Evolutionary conservation across 345 rosid genomes (phyloP), one percentile per base, ranked within the genome.

Genomic region (Eutrema heterophyllum): DNA sequence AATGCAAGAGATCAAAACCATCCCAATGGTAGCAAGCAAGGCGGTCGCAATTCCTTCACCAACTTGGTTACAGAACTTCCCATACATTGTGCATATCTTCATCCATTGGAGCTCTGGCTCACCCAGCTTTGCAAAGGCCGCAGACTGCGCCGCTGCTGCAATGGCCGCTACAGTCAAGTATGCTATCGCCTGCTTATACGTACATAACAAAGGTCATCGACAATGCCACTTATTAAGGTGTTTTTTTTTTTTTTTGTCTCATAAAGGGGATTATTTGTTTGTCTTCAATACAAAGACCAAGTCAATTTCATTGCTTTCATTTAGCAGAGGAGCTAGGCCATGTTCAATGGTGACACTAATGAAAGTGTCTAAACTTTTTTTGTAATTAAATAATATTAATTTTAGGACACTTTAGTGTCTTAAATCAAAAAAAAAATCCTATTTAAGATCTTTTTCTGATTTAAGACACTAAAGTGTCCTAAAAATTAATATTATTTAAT

Each of bases 21-120:
- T 83, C 67, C 92, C 53, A 4, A 86, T 26, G 71, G 87, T 74
- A 27, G 75, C 92, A 40, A 92, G 30, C 67, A 88, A 24, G 0
- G 93, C 88, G 3, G 75, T 70, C 6, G 74, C 97, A 32, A 92
- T 71, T 21, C 97, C 97, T 63, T 84, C 96, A 51, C 87, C 97
- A 0, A 88, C 85, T 77, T 84, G 97, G 86, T 84, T 88, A 36
- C 99, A 92, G 79, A 92, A 95, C 79, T 87, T 86, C 33, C 85
- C 91, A 41, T 87, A 95, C 87, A 92, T 60, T 50, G 76, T 62
- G 70, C 99, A 95, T 15, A 90, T 66, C 82, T 87, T 87, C 93
- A 92, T 83, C 99, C 99, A 95, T 16, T 95, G 96, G 4, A 95
- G 81, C 50, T 90, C 97, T 5, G 84, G 77, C 72, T 90, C 84